These are phyloP conservation scores for Triangularia verruculosa DNA, from an alignment of 2,329 filamentous ascomycete species.

Conservation along the genomic window DNA sequence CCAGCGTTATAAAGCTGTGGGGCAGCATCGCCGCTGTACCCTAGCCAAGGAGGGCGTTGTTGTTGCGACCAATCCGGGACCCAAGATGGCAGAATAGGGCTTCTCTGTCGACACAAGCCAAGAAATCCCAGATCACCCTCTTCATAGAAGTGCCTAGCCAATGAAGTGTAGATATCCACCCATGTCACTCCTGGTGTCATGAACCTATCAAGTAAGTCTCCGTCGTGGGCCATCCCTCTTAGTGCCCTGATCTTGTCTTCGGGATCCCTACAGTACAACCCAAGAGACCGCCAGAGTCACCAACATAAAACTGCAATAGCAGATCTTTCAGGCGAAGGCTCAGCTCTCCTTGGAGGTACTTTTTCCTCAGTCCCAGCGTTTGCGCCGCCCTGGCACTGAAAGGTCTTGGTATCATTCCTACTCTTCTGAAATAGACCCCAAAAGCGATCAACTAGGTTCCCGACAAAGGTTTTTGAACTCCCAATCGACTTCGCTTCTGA, in stretches of 20 bases:
- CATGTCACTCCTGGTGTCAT: not conserved
- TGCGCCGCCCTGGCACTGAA: not conserved
- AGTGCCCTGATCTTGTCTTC: conserved; percentile 3
- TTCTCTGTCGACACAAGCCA: not conserved
- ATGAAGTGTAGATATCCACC: not conserved
- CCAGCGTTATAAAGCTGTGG: not conserved
- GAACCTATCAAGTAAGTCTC: not conserved
- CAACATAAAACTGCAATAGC: not conserved
- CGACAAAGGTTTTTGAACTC: not conserved
- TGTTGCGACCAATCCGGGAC: conserved; percentile 1
- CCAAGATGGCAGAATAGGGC: not conserved
- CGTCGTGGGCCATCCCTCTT: not conserved
- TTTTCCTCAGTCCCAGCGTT: not conserved
- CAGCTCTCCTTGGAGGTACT: not conserved
- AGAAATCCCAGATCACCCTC: conserved; percentile 1
- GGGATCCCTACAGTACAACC: not conserved
- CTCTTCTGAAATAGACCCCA: not conserved
- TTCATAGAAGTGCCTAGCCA: not conserved
- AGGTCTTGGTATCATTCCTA: not conserved
- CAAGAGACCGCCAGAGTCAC: not conserved
- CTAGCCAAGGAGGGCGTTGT: not conserved
- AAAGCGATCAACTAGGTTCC: not conserved
- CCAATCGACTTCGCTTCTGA: not conserved
- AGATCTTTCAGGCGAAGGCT: not conserved
- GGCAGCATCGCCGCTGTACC: not conserved